A percentile compares a stretch with the other conserved stretches of the same genome.
Evolutionary conservation across 306 rosid species (phyloP).

Genomic region (Cicer pinnatifidum): DNA sequence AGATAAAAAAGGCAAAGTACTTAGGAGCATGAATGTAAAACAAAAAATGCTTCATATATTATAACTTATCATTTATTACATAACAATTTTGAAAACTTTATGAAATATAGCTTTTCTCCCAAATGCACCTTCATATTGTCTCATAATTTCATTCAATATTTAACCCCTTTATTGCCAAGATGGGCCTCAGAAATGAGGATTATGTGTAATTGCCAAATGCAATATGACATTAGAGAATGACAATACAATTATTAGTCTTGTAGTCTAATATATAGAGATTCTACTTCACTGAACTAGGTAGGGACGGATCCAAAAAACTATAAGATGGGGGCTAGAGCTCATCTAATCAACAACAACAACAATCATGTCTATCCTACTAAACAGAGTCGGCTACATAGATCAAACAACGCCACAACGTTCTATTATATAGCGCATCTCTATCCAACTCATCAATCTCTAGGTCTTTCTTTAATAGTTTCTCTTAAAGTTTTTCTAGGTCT

Average conservation of each 20-base stretch:
- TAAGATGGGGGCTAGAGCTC: too few species aligned
- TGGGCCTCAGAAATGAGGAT: background rate
- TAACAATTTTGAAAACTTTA: background rate
- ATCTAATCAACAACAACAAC: too few species aligned
- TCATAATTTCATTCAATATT: conserved; percentile 6
- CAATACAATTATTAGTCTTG: background rate
- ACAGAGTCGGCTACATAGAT: too few species aligned
- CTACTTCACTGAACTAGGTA: background rate
- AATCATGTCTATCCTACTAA: too few species aligned
- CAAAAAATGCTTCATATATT: conserved; percentile 9
- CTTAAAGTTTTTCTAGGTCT: too few species aligned
- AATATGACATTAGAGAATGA: background rate
- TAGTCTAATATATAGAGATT: background rate
- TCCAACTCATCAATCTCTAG: too few species aligned
- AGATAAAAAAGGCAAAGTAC: background rate
- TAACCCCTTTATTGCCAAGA: background rate
- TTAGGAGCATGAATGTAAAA: conserved; percentile 12
- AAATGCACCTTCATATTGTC: conserved; percentile 30
- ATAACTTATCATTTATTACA: too few species aligned
- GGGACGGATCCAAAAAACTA: too few species aligned
- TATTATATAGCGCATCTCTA: too few species aligned
- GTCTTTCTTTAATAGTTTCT: too few species aligned
- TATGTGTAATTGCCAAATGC: background rate
- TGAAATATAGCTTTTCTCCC: background rate
- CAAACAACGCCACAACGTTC: too few species aligned